Percentiles rank a stretch among this genome's conserved stretches.
Evolutionary conservation across 805 yeast genomes (phyloP).

Genomic region (Yarrowia sp.): DNA sequence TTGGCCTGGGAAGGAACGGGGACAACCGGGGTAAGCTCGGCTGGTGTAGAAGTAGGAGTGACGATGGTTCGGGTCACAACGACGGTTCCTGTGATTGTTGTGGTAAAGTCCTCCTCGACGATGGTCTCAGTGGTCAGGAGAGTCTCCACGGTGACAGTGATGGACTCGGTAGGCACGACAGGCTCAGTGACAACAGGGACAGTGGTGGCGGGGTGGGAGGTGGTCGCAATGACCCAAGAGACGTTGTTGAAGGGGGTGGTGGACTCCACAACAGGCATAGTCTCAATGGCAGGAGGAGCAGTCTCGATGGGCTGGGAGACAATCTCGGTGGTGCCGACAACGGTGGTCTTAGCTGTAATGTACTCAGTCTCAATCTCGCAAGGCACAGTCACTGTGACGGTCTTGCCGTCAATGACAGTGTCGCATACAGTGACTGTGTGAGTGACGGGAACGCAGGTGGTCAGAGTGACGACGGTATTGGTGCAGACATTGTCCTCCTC

Average conservation of each 20-base stretch:
- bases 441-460: slow-evolving; percentile 1
- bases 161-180: no score
- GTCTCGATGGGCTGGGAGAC: slow-evolving; percentile 1
- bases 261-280: background rate
- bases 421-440: background rate
- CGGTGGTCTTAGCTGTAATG: slow-evolving; percentile 4
- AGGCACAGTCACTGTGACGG: background rate
- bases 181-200: background rate
- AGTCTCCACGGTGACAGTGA: background rate
- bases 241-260: slow-evolving; percentile 1
- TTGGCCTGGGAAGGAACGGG: slow-evolving; percentile 2
- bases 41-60: slow-evolving; percentile 1
- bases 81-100: slow-evolving; percentile 15
- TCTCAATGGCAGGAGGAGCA: background rate
- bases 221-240: background rate
- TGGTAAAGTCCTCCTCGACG: background rate
- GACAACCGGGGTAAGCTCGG: background rate
- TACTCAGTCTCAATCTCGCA: slow-evolving; percentile 14
- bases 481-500: background rate
- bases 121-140: slow-evolving; percentile 7
- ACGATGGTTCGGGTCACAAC: background rate
- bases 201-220: background rate
- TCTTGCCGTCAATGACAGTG: slow-evolving; percentile 4
- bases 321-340: slow-evolving; percentile 4
- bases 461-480: background rate